A percentile compares a stretch with the other conserved stretches of the same genome.
Evolutionary conservation across 1,139 yeast species (phyloP).

Genomic region (Saccharomycopsis crataegensis): DNA sequence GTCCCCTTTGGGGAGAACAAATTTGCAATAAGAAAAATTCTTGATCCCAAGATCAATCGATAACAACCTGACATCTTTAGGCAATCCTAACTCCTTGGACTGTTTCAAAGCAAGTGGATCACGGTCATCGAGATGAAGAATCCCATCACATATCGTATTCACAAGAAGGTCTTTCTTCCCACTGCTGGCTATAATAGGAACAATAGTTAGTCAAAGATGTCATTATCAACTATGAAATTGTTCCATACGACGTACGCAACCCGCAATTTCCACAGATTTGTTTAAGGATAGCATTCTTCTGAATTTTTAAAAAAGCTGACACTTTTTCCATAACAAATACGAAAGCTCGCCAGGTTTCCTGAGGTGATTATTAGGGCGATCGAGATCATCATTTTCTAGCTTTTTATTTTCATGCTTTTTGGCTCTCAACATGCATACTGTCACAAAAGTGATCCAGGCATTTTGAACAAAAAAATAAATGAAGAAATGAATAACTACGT

Average conservation of each 20-base stretch:
- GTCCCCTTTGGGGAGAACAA: neutral
- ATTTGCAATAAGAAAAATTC: slow-evolving; percentile 19
- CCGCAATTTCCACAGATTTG: slow-evolving; percentile 3
- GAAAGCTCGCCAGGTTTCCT: too few relatives aligned
- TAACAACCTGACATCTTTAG: neutral
- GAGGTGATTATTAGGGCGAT: too few relatives aligned
- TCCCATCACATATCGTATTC: neutral
- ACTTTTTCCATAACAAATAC: neutral
- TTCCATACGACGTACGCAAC: neutral
- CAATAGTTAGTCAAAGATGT: neutral
- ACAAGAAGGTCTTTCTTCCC: neutral
- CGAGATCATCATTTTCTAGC: too few relatives aligned
- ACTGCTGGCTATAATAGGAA: neutral
- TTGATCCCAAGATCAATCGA: slow-evolving; percentile 19
- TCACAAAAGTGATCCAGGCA: too few relatives aligned
- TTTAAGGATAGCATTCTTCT: slow-evolving; percentile 1
- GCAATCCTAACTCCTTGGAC: neutral
- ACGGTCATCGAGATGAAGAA: neutral
- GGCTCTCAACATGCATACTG: too few relatives aligned
- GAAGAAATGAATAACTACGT: too few relatives aligned
- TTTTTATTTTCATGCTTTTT: too few relatives aligned
- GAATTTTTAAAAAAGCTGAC: neutral
- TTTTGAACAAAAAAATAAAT: too few relatives aligned
- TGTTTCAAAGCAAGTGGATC: too few relatives aligned
- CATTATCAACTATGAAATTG: neutral